phyloP scores from a whole-genome alignment of 352 stramenopile genomes.

The Peronospora farinosa region DNA sequence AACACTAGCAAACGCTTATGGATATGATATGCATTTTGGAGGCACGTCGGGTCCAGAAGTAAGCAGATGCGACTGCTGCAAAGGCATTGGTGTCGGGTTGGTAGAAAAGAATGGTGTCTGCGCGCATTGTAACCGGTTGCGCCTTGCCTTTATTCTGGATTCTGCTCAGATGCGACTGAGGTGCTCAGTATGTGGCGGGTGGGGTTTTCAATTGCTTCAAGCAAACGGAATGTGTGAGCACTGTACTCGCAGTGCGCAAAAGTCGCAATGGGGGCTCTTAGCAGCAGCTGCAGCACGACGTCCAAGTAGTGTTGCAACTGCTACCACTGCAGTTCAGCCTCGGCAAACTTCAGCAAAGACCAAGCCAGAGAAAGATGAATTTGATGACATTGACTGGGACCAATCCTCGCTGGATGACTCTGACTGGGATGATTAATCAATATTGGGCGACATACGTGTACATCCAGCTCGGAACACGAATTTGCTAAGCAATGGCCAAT shows the following conservation, averaged over 20 bases:
- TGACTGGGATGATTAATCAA: conserved; percentile 43
- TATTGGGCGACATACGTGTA: conserved; percentile 1
- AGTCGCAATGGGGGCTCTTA: conserved; percentile 9
- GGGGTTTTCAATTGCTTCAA: conserved; percentile 50
- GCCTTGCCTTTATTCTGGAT: conserved; percentile 64
- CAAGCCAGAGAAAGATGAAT: conserved; percentile 7
- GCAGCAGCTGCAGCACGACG: conserved; percentile 3
- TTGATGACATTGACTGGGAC: conserved; percentile 41
- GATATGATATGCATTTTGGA: conserved; percentile 9
- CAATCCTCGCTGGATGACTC: conserved; percentile 39
- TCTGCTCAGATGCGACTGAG: conserved; percentile 50
- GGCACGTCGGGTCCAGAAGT: conserved; percentile 23
- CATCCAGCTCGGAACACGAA: not conserved
- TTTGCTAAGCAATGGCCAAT: not conserved
- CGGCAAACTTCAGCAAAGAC: conserved; percentile 6
- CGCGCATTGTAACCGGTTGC: conserved; percentile 60
- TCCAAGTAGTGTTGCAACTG: conserved; percentile 8
- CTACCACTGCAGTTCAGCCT: conserved; percentile 3
- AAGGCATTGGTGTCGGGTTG: conserved; percentile 45
- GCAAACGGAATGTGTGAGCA: conserved; percentile 45
- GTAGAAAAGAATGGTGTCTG: conserved; percentile 70
- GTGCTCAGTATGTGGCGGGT: conserved; percentile 47
- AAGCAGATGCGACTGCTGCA: conserved; percentile 47
- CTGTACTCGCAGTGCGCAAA: conserved; percentile 35
- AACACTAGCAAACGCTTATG: conserved; percentile 12